Evolutionary conservation across 2,329 filamentous ascomycete genomes (phyloP).

Genomic region (Colletotrichum aenigma): DNA sequence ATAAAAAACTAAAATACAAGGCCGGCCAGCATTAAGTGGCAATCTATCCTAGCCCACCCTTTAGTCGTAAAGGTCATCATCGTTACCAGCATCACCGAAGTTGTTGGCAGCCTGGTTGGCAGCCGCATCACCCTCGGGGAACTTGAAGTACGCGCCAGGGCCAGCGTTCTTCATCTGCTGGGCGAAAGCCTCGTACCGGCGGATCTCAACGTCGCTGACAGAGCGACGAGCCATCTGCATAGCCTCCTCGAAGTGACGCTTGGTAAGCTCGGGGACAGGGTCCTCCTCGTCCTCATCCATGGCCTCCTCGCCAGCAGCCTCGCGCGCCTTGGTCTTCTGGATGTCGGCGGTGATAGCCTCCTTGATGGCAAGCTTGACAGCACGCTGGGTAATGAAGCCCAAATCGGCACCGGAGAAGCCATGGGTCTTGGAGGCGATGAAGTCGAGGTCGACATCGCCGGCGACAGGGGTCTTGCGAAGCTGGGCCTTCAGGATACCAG

Average conservation of each 20-base stretch:
- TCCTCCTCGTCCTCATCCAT: constrained; percentile 90
- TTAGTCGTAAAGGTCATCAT: constrained; percentile 98
- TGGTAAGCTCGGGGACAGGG: constrained; percentile 93
- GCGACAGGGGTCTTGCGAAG: constrained; percentile 97
- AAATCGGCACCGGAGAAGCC: constrained; percentile 99
- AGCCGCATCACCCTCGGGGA: constrained; percentile 76
- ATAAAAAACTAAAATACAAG: constrained; percentile 56
- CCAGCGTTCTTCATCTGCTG: constrained; percentile 99
- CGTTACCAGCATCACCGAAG: constrained; percentile 87
- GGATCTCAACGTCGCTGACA: constrained; percentile 95
- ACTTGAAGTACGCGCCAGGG: constrained; percentile 97
- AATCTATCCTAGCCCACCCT: constrained; percentile 26
- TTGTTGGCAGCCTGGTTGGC: constrained; percentile 63
- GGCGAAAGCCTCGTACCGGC: constrained; percentile 96
- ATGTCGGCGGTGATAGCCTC: constrained; percentile 90
- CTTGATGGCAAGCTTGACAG: constrained; percentile 99
- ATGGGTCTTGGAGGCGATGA: constrained; percentile 95
- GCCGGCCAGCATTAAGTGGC: constrained; percentile 21
- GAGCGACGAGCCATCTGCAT: constrained; percentile 95
- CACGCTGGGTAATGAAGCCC: constrained; percentile 97
- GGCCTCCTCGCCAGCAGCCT: constrained; percentile 82
- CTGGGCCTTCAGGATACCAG: constrained; percentile 90
- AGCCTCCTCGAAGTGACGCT: constrained; percentile 97
- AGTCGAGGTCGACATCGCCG: constrained; percentile 83
- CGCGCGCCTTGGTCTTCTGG: constrained; percentile 85